Evolutionary conservation across 2,329 filamentous ascomycete species (phyloP).

Genomic region (Chrysosporium keratinophilum): DNA sequence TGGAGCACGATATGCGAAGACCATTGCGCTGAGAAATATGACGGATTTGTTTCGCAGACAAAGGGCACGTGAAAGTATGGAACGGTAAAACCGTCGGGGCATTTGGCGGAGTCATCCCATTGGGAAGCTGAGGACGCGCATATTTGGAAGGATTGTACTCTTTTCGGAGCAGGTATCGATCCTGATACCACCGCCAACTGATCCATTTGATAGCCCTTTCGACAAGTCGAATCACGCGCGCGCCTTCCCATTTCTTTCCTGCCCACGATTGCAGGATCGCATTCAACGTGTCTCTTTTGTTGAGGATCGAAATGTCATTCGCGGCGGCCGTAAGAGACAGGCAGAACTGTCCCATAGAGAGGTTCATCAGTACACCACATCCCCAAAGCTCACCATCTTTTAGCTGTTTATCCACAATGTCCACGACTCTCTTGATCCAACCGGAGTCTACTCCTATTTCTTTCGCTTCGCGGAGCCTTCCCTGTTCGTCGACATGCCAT

Average conservation of each 20-base stretch:
- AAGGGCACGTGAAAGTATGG: constrained; percentile 91
- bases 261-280: constrained; percentile 50
- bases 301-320: constrained; percentile 21
- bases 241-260: constrained; percentile 75
- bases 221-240: constrained; percentile 67
- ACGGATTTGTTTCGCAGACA: constrained; percentile 83
- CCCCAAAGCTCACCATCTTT: constrained; percentile 82
- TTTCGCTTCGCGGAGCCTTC: constrained; percentile 67
- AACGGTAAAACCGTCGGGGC: constrained; percentile 94
- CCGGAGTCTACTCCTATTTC: constrained; percentile 56
- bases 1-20: constrained; percentile 82
- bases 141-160: constrained; percentile 53
- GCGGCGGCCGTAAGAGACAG: constrained; percentile 38
- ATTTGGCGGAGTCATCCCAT: constrained; percentile 63
- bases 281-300: constrained; percentile 24
- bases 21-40: constrained; percentile 93
- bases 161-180: constrained; percentile 57
- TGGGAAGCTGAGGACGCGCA: constrained; percentile 61
- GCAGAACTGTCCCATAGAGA: constrained; percentile 43
- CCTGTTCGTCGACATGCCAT: constrained; percentile 83
- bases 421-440: constrained; percentile 80
- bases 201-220: constrained; percentile 72
- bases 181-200: constrained; percentile 78
- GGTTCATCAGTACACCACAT: constrained; percentile 53
- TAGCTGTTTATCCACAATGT: constrained; percentile 82